These are phyloP conservation scores for Paspalum notatum DNA, from an alignment of 176 grass and related monocot genomes.

Conservation along the genomic window DNA sequence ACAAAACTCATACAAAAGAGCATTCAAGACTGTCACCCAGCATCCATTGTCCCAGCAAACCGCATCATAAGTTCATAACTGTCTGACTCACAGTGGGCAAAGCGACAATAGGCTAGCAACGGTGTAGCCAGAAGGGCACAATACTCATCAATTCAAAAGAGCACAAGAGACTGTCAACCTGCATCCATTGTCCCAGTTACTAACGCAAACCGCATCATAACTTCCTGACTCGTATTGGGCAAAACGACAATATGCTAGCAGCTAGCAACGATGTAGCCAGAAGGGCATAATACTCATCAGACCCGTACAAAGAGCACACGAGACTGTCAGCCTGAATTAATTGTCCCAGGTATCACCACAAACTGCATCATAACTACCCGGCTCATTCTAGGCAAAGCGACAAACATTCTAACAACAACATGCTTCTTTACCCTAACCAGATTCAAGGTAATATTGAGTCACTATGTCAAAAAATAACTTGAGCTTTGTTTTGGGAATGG, in stretches of 20 bases:
- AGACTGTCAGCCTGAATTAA: too few species aligned
- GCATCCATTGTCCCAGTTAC: background rate
- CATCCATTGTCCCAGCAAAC: background rate
- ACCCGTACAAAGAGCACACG: background rate
- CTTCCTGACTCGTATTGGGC: background rate
- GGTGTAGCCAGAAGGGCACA: slow-evolving; percentile 5
- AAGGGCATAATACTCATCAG: background rate
- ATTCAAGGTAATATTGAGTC: background rate
- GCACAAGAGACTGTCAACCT: background rate
- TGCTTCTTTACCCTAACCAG: background rate
- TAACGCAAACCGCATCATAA: slow-evolving; percentile 3
- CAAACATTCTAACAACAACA: background rate
- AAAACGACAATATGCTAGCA: background rate
- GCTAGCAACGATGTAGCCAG: background rate
- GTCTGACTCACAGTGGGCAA: background rate
- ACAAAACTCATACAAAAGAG: background rate
- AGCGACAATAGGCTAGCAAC: background rate
- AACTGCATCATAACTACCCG: slow-evolving; percentile 11
- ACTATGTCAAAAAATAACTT: background rate
- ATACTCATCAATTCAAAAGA: background rate
- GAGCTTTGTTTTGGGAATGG: background rate
- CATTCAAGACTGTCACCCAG: background rate
- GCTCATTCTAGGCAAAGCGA: background rate
- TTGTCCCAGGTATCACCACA: background rate
- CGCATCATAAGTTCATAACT: slow-evolving; percentile 18